Conservation (phyloP, 108 stramenopile genomes). For the Fragilaria radians region DNA sequence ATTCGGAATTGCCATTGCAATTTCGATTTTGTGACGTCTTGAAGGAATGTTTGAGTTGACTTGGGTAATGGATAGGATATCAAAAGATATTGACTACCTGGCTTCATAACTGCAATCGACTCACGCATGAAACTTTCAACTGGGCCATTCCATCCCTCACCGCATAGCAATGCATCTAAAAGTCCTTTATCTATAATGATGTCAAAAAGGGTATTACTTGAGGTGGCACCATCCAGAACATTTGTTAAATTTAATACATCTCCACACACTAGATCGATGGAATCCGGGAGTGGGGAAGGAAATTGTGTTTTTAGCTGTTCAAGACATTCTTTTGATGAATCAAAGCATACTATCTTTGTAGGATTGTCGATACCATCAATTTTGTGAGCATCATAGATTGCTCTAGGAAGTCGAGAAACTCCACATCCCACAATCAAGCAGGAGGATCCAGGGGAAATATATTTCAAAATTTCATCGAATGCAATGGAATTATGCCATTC, state of each 20-base stretch:
- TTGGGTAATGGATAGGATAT: slow-evolving; percentile 31
- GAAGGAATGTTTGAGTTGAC: slow-evolving; percentile 25
- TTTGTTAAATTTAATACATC: slow-evolving; percentile 44
- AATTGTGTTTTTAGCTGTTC: slow-evolving; percentile 31
- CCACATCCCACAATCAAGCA: slow-evolving; percentile 58
- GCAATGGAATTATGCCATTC: slow-evolving; percentile 75
- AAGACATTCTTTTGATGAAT: slow-evolving; percentile 58
- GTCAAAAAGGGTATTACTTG: slow-evolving; percentile 32
- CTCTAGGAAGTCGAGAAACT: slow-evolving; percentile 45
- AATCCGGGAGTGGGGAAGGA: slow-evolving; percentile 12
- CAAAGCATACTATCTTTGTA: slow-evolving; percentile 38
- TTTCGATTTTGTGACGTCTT: background rate
- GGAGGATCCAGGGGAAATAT: slow-evolving; percentile 31
- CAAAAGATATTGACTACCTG: slow-evolving; percentile 25
- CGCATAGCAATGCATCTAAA: slow-evolving; percentile 70
- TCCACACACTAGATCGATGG: slow-evolving; percentile 57
- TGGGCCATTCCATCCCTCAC: slow-evolving; percentile 52
- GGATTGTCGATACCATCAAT: no score
- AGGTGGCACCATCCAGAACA: background rate
- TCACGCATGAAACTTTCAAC: slow-evolving; percentile 26
- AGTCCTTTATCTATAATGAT: slow-evolving; percentile 72
- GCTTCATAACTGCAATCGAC: slow-evolving; percentile 21
- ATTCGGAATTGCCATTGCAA: background rate
- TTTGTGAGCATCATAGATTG: slow-evolving; percentile 37
- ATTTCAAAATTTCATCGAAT: slow-evolving; percentile 32